Evolutionary conservation across 257 asterid genomes (phyloP).

Genomic region (Ehretia macrophylla): DNA sequence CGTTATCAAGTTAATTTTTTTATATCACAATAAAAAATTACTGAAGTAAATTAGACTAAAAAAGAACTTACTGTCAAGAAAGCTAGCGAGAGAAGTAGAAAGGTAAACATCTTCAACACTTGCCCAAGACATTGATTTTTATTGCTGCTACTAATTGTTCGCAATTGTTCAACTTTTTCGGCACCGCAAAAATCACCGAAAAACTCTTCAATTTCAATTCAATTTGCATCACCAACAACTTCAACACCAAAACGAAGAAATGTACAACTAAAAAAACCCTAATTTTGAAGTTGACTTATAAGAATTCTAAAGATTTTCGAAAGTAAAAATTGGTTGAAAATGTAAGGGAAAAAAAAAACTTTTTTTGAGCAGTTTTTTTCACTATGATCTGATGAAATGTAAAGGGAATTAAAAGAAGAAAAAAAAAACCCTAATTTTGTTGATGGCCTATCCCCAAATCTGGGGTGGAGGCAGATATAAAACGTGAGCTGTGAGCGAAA

Average conservation of each 20-base stretch:
- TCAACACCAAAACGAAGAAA: too few species aligned
- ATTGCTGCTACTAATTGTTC: background rate
- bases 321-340: too few species aligned
- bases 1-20: too few species aligned
- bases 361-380: too few species aligned
- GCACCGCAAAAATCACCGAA: background rate
- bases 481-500: too few species aligned
- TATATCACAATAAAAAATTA: too few species aligned
- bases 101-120: slow-evolving; percentile 1
- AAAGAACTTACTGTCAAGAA: slow-evolving; percentile 8
- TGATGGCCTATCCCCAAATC: background rate
- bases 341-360: too few species aligned
- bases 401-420: too few species aligned
- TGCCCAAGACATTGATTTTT: slow-evolving; percentile 13
- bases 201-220: background rate
- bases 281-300: background rate
- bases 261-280: too few species aligned
- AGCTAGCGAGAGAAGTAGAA: slow-evolving; percentile 10
- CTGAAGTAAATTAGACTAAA: too few species aligned
- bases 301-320: background rate
- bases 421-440: background rate
- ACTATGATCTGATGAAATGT: too few species aligned
- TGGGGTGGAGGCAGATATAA: background rate
- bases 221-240: too few species aligned
- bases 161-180: background rate